Evolutionary conservation across 306 rosid genomes (phyloP).

Genomic region (Quillaja saponaria): DNA sequence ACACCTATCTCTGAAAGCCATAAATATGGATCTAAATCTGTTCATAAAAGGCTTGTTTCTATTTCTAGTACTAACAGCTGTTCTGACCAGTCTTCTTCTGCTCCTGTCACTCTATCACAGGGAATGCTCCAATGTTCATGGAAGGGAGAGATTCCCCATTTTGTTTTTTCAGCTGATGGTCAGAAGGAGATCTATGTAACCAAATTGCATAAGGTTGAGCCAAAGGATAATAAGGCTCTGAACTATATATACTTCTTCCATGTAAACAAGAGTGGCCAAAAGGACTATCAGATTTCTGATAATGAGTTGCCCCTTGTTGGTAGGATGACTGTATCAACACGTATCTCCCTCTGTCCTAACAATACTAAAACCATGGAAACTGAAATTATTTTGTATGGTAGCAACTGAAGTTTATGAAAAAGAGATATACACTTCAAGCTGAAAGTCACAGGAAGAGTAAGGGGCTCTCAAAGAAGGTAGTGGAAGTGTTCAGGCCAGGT

Average conservation of each 20-base stretch:
- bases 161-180: conserved; percentile 77
- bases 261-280: conserved; percentile 58
- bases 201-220: conserved; percentile 49
- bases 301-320: conserved; percentile 57
- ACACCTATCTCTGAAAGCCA: conserved; percentile 38
- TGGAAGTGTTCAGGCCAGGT: conserved; percentile 55
- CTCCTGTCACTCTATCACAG: conserved; percentile 49
- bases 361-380: conserved; percentile 63
- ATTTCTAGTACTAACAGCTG: conserved; percentile 54
- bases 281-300: conserved; percentile 40
- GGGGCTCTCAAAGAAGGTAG: conserved; percentile 71
- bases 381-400: conserved; percentile 65
- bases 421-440: conserved; percentile 49
- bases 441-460: conserved; percentile 55
- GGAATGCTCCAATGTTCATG: conserved; percentile 96
- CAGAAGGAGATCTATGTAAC: conserved; percentile 73
- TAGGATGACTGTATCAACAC: conserved; percentile 78
- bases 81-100: conserved; percentile 55
- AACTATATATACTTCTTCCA: conserved; percentile 69
- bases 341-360: conserved; percentile 59
- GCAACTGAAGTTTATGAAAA: conserved; percentile 42
- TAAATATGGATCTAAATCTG: conserved; percentile 39
- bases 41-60: conserved; percentile 54
- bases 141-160: conserved; percentile 79
- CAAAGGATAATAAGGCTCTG: conserved; percentile 47